Evolutionary conservation across 176 grass and related monocot species (phyloP), one percentile per base, ranked within the genome.

Genomic region (Cenchrus purpureus): DNA sequence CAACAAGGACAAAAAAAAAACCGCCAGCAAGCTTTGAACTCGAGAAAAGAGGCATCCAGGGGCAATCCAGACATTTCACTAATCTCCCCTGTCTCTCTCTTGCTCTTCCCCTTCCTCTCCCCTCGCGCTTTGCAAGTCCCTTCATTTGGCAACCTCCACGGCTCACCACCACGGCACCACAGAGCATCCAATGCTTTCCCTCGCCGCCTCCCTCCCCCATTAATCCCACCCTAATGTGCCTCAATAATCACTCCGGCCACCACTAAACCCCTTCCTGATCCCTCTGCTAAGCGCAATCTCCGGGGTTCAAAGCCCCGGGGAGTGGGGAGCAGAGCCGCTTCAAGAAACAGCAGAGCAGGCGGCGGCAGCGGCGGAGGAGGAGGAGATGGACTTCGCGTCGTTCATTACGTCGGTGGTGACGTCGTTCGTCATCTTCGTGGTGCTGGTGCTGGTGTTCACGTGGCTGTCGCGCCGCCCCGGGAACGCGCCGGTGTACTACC

Each of bases 401-500:
- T 94, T 99, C 57, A 3, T 94, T 22, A 99, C 97, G 71, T 99
- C 97, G 14, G 74, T 99, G 43, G 29, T 79, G 40, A 99, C 97
- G 49, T 99, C 93, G 16, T 89, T 94, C 87, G 0, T 94, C 28
- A 99, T 99, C 85, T 99, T 96, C 74, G 32, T 77, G 1, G 91
- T 40, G 74, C 83, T 99, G 49, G 82, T 94, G 67, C 58, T 92
- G 17, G 11, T 91, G 15, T 99, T 96, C 94, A 86, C 90, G 2
- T 96, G 90, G 91, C 91, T 99, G 55, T 91, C 92, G 71, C 86
- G 91, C 55, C 89, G 86, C 44, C 97, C 89, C 0, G 79, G 92
- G 6, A 99, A 99, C 81, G 94, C 91, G 73, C 84, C 90, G 46
- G 91, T 99, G 8, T 99, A 99, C 93, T 96, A 92, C 88, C 91